A percentile compares a stretch with the other conserved stretches of the same genome.
Evolutionary conservation across 495 filamentous ascomycete genomes (phyloP).

Genomic region (Pyrenula massariospora): DNA sequence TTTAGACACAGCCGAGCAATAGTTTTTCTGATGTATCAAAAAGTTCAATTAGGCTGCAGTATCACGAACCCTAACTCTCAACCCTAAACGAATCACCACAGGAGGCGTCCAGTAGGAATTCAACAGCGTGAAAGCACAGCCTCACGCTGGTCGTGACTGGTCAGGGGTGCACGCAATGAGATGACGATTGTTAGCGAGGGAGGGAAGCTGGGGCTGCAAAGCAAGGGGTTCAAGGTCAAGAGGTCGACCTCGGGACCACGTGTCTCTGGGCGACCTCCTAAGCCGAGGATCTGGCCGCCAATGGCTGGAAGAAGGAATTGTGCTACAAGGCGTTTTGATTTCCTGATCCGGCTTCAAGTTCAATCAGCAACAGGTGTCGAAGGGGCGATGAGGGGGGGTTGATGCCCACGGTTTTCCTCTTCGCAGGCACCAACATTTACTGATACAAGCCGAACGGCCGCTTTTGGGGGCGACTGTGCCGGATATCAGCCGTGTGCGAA

Average conservation of each 20-base stretch:
- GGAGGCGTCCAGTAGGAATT: background rate
- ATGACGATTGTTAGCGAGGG: background rate
- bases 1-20: background rate
- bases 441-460: background rate
- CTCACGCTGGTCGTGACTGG: background rate
- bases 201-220: too few relatives aligned
- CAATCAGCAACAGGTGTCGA: too few relatives aligned
- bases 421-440: background rate
- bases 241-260: too few relatives aligned
- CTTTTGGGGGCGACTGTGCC: background rate
- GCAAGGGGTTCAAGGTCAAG: too few relatives aligned
- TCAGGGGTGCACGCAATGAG: background rate
- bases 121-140: background rate
- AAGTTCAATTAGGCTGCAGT: background rate
- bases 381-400: too few relatives aligned
- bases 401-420: too few relatives aligned
- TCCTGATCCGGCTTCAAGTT: too few relatives aligned
- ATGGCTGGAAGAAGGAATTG: too few relatives aligned
- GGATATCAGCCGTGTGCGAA: background rate
- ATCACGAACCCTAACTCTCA: background rate
- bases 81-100: background rate
- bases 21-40: background rate
- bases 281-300: too few relatives aligned
- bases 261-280: too few relatives aligned
- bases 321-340: too few relatives aligned